These are phyloP conservation scores for Solanum chmielewskii DNA, from an alignment of 257 asterid genomes.

Conservation along the genomic window DNA sequence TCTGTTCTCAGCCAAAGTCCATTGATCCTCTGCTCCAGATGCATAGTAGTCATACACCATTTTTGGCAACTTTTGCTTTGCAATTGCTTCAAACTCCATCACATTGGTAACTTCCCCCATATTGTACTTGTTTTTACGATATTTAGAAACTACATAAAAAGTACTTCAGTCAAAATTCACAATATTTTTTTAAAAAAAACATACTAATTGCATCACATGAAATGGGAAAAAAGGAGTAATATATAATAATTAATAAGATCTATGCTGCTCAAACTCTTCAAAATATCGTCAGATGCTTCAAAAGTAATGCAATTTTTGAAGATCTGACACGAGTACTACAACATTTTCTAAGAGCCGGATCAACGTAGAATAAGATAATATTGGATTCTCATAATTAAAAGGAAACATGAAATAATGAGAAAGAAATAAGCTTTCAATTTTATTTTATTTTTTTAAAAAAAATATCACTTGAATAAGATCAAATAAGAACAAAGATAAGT, in stretches of 20 bases:
- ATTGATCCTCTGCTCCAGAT: conserved; percentile 15
- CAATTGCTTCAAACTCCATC: conserved; percentile 68
- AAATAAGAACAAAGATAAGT: not conserved
- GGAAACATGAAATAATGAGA: not conserved
- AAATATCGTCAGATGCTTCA: not conserved
- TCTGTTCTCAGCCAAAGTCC: conserved; percentile 16
- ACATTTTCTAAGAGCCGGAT: not conserved
- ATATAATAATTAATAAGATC: not conserved
- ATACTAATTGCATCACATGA: not conserved
- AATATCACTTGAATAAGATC: not conserved
- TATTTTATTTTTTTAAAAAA: not conserved
- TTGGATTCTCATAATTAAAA: not conserved
- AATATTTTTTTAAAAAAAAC: not conserved
- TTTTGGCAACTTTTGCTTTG: conserved; percentile 82
- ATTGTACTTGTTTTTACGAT: not conserved
- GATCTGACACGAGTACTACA: not conserved
- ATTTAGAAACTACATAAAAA: not conserved
- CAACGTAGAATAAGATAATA: not conserved
- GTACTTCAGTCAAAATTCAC: not conserved
- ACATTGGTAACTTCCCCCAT: conserved; percentile 86
- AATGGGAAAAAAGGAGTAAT: not conserved
- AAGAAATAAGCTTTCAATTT: not conserved
- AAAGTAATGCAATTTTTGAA: not conserved
- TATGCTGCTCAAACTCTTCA: not conserved
- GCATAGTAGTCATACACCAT: conserved; percentile 45